A percentile compares a stretch with the other conserved stretches of the same genome.
Conservation (phyloP, 2,329 filamentous ascomycete species). For the Exophiala mesophila region DNA sequence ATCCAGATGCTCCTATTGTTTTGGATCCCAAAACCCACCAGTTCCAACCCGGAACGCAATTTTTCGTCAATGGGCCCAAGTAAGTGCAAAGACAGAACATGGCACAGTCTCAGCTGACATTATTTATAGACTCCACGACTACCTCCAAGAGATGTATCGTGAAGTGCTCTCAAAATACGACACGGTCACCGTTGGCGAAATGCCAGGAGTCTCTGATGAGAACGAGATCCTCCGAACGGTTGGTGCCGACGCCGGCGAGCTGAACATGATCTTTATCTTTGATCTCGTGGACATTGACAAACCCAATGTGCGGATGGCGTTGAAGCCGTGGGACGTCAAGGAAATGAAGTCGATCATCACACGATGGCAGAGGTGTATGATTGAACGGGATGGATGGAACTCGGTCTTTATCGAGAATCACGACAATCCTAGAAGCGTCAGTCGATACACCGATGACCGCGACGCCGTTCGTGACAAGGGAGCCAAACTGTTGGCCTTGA, state of each 20-base stretch:
- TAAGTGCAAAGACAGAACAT: too few species aligned
- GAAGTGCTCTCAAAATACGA: conserved; percentile 34
- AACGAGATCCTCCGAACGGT: conserved; percentile 37
- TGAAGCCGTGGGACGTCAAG: conserved; percentile 38
- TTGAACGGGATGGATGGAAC: conserved; percentile 48
- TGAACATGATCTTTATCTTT: conserved; percentile 42
- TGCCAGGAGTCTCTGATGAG: conserved; percentile 33
- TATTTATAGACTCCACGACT: conserved; percentile 32
- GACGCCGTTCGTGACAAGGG: conserved; percentile 43
- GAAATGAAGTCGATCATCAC: conserved; percentile 39
- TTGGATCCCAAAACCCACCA: conserved; percentile 37
- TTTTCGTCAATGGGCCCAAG: conserved; percentile 31
- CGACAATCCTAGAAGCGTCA: conserved; percentile 48
- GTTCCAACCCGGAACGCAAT: conserved; percentile 46
- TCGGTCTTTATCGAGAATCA: conserved; percentile 51
- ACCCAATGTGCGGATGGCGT: conserved; percentile 29
- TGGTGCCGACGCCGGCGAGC: conserved; percentile 30
- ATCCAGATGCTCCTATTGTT: conserved; percentile 42
- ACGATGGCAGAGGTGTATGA: conserved; percentile 47
- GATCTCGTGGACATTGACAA: conserved; percentile 33
- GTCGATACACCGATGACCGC: conserved; percentile 45
- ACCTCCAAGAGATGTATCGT: conserved; percentile 34
- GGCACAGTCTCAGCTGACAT: too few species aligned
- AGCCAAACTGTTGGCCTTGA: conserved; percentile 45
- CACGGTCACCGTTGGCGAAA: conserved; percentile 40